Evolutionary conservation across 1,139 yeast species (phyloP).

Genomic region (Lodderomyces beijingensis): DNA sequence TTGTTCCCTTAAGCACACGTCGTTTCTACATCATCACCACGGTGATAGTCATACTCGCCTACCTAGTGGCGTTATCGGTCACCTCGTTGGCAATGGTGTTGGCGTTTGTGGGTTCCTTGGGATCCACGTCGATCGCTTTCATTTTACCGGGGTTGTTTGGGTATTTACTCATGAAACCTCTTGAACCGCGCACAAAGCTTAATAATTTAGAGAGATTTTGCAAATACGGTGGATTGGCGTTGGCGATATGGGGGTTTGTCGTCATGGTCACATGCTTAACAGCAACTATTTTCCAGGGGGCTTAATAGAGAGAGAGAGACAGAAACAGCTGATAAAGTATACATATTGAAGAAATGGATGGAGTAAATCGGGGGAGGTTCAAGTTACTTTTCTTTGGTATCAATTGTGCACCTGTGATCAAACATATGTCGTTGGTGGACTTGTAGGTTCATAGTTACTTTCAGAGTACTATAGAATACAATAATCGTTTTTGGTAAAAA

Average conservation of each 20-base stretch:
- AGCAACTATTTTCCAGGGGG: slow-evolving; percentile 58
- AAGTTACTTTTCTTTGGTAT: too few species aligned
- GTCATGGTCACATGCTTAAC: slow-evolving; percentile 78
- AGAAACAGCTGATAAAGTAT: not conserved
- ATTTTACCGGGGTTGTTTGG: slow-evolving; percentile 92
- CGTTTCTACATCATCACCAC: slow-evolving; percentile 63
- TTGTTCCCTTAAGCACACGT: slow-evolving; percentile 48
- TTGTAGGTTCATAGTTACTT: too few species aligned
- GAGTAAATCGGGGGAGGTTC: too few species aligned
- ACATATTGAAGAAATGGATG: too few species aligned
- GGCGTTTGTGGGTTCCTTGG: slow-evolving; percentile 93
- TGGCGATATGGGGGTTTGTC: slow-evolving; percentile 69
- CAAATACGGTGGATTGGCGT: slow-evolving; percentile 55
- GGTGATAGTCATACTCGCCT: slow-evolving; percentile 56
- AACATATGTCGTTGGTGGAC: too few species aligned
- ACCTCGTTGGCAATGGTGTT: slow-evolving; percentile 78
- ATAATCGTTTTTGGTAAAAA: too few species aligned
- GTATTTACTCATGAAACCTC: slow-evolving; percentile 54
- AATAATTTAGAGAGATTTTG: slow-evolving; percentile 38
- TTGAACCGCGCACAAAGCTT: slow-evolving; percentile 24
- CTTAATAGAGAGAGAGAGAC: not conserved
- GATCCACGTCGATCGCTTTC: slow-evolving; percentile 90
- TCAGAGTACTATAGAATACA: too few species aligned
- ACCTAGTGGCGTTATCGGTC: slow-evolving; percentile 71
- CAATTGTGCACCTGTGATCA: too few species aligned